Conservation (phyloP, 345 rosid species). For the Eucalyptus tenuipes region DNA sequence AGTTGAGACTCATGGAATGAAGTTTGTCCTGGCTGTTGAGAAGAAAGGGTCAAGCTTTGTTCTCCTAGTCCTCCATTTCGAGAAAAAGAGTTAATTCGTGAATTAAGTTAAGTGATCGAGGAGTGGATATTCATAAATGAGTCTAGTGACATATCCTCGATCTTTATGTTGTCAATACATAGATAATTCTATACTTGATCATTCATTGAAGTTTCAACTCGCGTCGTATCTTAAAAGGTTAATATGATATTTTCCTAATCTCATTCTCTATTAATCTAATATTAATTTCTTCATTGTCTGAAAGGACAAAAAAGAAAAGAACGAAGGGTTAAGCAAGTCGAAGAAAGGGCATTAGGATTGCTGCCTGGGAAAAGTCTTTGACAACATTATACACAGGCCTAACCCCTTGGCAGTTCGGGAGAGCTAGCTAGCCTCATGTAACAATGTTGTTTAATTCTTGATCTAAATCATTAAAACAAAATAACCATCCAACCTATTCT, state of each 20-base stretch:
- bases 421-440: not conserved
- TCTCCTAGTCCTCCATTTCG: not conserved
- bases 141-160: not conserved
- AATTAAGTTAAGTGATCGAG: not conserved
- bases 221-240: not conserved
- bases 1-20: not conserved
- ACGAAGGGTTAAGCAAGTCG: not conserved
- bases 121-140: not conserved
- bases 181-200: not conserved
- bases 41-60: not conserved
- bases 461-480: not conserved
- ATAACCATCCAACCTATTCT: not conserved
- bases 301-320: not conserved
- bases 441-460: not conserved
- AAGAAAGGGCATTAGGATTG: not conserved
- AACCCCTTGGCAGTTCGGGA: not conserved
- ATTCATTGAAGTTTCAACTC: not conserved
- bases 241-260: not conserved
- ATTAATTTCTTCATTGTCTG: not conserved
- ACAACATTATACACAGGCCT: not conserved
- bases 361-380: not conserved
- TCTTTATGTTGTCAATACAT: not conserved
- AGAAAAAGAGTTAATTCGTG: not conserved
- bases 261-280: not conserved
- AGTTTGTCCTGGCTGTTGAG: not conserved